phyloP scores from a whole-genome alignment of 2,329 filamentous ascomycete genomes.

The Fusarium virguliforme region DNA sequence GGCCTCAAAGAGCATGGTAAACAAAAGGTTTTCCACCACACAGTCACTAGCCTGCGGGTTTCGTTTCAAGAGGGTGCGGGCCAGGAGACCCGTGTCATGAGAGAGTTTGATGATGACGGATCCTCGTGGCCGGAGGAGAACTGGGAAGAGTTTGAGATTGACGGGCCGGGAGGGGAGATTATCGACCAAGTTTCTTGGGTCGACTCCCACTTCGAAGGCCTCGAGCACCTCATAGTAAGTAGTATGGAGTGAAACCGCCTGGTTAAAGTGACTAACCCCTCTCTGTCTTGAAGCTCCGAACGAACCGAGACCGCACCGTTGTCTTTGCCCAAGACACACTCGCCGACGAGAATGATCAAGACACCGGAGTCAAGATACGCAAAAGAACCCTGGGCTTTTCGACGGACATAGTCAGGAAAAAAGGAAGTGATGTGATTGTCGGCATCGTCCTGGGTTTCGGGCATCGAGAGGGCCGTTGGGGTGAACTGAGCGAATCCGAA shows the following conservation, averaged over 20 bases:
- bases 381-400: not conserved
- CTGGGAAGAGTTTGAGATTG: not conserved
- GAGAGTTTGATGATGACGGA: not conserved
- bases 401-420: not conserved
- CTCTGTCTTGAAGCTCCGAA: not conserved
- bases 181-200: not conserved
- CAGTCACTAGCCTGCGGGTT: not conserved
- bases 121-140: not conserved
- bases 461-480: not conserved
- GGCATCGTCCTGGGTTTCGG: not conserved
- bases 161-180: conserved; percentile 1
- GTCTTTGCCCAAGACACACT: not conserved
- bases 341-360: not conserved
- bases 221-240: not conserved
- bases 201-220: too few species aligned
- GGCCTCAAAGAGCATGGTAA: not conserved
- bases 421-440: not conserved
- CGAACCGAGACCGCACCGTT: not conserved
- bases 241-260: not conserved
- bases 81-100: not conserved
- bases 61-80: not conserved
- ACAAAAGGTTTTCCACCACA: not conserved
- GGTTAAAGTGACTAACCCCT: not conserved
- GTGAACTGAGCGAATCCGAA: not conserved
- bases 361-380: not conserved